Base-by-base conservation (phyloP, 2,329 filamentous ascomycete species). In the Pestalotiopsis sp. region DNA sequence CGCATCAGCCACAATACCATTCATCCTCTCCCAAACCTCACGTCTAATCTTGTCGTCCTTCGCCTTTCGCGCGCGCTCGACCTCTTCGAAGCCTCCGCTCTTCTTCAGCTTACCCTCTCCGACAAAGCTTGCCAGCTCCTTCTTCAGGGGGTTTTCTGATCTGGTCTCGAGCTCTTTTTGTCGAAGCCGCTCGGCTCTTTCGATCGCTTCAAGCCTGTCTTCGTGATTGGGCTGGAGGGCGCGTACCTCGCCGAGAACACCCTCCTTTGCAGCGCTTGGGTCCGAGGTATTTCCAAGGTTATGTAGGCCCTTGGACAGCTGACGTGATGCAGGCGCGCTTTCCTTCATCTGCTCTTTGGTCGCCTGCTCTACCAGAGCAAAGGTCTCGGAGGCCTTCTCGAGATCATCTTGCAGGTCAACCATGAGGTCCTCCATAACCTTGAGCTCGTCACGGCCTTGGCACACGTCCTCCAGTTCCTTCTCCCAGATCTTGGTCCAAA, bases 401-500 rank as follows among this genome's bases (percentile, higher is more conserved):
- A 99, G 84, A 81, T 99, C 96, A 76, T 98, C 94, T 75, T 96
- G 90, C 70, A 99, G 82, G 82, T 99, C 96, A 58, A 94, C 89
- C 71, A 95, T 91, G 70, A 99, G 88, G 74, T 98, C 96, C 82
- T 99, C 96, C 84, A 97, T 95, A 85, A 98, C 92, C 63, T 94
- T 96, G 73, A 99, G 88, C 79, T 98, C 91, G 76, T 98, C 95
- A 72, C 94, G 90, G 76, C 98, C 96, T 78, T 97, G 94, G 81
- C 96, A 98, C 2, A 99, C 95, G 65, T 95, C 91, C 79, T 98
- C 94, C 59, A 99, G 85, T 79, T 98, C 94, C 81, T 97, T 94
- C 86, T 98, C 95, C 96, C 96, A 99, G 71, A 98, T 97, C 88
- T 98, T 98, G 66, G 94, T 98, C 95, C 96, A 99, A 68, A 98